Base-by-base conservation (phyloP, 2,329 filamentous ascomycete genomes). In the Penicillium sp. region DNA sequence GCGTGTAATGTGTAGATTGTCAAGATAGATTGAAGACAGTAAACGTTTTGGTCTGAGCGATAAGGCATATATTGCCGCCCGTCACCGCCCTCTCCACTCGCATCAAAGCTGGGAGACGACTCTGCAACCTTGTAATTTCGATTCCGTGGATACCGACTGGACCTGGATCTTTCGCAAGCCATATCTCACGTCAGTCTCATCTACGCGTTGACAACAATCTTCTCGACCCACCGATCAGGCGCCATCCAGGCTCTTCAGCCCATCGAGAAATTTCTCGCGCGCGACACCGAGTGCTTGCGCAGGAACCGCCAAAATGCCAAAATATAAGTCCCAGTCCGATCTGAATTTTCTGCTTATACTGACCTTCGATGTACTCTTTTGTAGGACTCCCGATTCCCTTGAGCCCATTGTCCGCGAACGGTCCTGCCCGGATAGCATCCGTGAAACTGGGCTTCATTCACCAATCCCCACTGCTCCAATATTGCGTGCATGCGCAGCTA, bases 281-380 rank as follows among this genome's bases (percentile, higher is more conserved):
- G 47, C 38, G 43, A 42, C 30, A 45, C 41, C 33, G 32, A 45
- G 30, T 31, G 38, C 40, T 44, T 36, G 49, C 45, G 42, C 39
- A 39, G 36, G 27, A 47, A 51, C 23, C 35, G 43, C 48, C 73
- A 84, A 75, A 50, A 90, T 92, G 85, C 85, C 84, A 42, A 90
- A 90, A 76, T 92, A 87, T 90, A 77, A 77, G 82, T 76, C 20
- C 33, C 30, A 45, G 35, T 37, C 16, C 18, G 10, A 33, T 15
- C 35, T 22, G 14, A 25, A 6, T n/a, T 30, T 37, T 34, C 41
- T 23, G 38, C 30, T 9, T 12, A 37, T 47, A 45, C 65, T 73
- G 63, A 71, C 65, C 52, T 44, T 46, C 40, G 31, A 32, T 67
- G 57, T 61, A 86, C 82, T 85, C 77, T 85, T 85, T 66, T 86